Conservation (phyloP, 2,329 filamentous ascomycete genomes). For the Ophiocordyceps camponoti-rufipedis region DNA sequence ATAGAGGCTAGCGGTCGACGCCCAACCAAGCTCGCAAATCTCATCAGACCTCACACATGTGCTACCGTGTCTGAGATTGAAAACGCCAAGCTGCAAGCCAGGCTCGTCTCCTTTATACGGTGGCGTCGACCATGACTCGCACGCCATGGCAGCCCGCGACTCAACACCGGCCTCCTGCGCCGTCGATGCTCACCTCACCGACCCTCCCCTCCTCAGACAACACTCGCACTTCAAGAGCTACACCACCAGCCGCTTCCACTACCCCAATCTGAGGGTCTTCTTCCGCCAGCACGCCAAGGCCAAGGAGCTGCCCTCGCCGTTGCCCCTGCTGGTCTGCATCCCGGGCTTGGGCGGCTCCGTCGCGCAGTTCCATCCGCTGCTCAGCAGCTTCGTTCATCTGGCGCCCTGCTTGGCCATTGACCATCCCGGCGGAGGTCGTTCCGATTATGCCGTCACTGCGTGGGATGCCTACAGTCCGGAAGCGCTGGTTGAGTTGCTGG, state of each 20-base stretch:
- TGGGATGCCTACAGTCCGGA: constrained; percentile 70
- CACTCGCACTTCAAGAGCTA: constrained; percentile 56
- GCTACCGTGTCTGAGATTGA: background rate
- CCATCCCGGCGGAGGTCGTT: constrained; percentile 75
- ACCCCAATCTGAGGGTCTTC: constrained; percentile 65
- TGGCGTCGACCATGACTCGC: background rate
- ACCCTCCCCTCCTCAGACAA: constrained; percentile 65
- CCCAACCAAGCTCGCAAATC: background rate
- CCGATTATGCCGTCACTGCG: constrained; percentile 47
- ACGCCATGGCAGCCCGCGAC: constrained; percentile 1
- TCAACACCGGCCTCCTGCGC: background rate
- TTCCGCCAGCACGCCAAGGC: constrained; percentile 66
- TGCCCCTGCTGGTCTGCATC: constrained; percentile 78
- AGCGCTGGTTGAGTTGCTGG: constrained; percentile 57
- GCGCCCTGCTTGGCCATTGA: constrained; percentile 74
- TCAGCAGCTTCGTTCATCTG: constrained; percentile 66
- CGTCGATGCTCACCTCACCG: constrained; percentile 30
- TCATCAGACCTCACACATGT: background rate
- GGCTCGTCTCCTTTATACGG: background rate
- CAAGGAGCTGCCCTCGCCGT: constrained; percentile 57
- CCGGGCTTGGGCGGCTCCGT: constrained; percentile 88
- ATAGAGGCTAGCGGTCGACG: background rate
- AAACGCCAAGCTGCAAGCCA: background rate
- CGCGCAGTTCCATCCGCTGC: constrained; percentile 67
- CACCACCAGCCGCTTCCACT: constrained; percentile 51